Evolutionary conservation across 2,329 filamentous ascomycete genomes (phyloP).

Genomic region (Neocatenulostroma microsporum): DNA sequence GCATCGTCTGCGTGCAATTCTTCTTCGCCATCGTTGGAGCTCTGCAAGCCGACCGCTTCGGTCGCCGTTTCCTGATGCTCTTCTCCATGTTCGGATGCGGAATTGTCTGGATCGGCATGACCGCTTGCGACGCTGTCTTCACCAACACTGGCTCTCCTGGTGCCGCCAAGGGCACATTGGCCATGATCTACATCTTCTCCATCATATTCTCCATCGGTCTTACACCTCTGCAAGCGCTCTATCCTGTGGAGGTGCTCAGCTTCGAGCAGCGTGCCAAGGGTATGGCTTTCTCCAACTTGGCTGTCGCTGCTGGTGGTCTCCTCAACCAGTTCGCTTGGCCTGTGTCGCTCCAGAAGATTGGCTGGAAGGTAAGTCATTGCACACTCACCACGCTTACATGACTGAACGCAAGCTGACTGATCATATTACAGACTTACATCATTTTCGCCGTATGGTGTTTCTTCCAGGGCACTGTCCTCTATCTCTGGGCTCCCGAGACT

Average conservation of each 20-base stretch:
- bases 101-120: constrained; percentile 32
- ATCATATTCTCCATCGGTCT: constrained; percentile 28
- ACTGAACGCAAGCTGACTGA: no score
- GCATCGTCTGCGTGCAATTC: constrained; percentile 55
- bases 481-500: constrained; percentile 34
- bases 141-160: constrained; percentile 17
- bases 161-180: constrained; percentile 28
- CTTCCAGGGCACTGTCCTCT: constrained; percentile 27
- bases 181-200: constrained; percentile 28
- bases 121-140: constrained; percentile 28
- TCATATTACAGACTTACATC: constrained; percentile 13
- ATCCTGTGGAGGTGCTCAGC: constrained; percentile 42
- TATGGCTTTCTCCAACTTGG: constrained; percentile 38
- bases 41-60: constrained; percentile 28
- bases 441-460: constrained; percentile 28
- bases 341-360: constrained; percentile 21
- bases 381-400: no score
- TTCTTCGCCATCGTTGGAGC: constrained; percentile 44
- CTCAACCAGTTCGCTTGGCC: constrained; percentile 30
- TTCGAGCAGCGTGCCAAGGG: constrained; percentile 41
- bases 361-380: no score
- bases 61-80: constrained; percentile 29
- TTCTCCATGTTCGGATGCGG: constrained; percentile 32
- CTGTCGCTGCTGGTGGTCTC: constrained; percentile 38
- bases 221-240: constrained; percentile 29